Base-by-base conservation (phyloP, 352 stramenopile genomes). In the Globisporangium splendens region DNA sequence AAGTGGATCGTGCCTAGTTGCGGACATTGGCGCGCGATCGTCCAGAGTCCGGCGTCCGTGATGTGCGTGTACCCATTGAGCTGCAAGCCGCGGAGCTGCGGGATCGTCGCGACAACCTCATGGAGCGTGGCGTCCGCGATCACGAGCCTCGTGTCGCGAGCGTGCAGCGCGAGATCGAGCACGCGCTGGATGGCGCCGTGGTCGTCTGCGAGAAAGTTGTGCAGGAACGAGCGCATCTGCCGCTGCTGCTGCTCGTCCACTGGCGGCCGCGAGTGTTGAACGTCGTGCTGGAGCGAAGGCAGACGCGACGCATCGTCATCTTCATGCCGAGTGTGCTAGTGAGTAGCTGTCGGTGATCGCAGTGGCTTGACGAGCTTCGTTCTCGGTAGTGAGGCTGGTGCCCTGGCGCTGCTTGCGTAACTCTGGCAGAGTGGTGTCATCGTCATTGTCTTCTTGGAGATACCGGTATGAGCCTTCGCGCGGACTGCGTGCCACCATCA, bases 51-150 rank as follows among this genome's bases (percentile, higher is more conserved):
- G 0, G 92, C 91, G 60, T 98, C 93, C 2, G 89, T 97, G 58
- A 98, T 81, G 14, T 85, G 66, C 0, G 70, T 57, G 64, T 86
- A 96, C 2, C 68, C 70, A 0, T 71, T 77, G 38, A 96, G 70
- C 8, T 79, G 71, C 31, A 97, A 62, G 0, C 71, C 75, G 18
- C 72, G 77, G 14, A 97, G 67, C 15, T 72, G 51, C 1, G 89
- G 87, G 21, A 97, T 69, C 1, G 73, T 66, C 42, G 76, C 70
- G 20, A 92, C 91, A 6, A 97, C 73, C 75, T 98, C 93, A 52
- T 98, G 91, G 21, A 98, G 62, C 8, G 85, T 95, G 4, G 88
- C 86, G 65, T 98, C 91, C 10, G 89, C 97, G 22, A 98, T 80
- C 1, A 77, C 71, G 39, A 89, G 75, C 13, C 89, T 88, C 2